Evolutionary conservation across 768 basidiomycete species (phyloP).

Genomic region (Mycena albidolilacea): DNA sequence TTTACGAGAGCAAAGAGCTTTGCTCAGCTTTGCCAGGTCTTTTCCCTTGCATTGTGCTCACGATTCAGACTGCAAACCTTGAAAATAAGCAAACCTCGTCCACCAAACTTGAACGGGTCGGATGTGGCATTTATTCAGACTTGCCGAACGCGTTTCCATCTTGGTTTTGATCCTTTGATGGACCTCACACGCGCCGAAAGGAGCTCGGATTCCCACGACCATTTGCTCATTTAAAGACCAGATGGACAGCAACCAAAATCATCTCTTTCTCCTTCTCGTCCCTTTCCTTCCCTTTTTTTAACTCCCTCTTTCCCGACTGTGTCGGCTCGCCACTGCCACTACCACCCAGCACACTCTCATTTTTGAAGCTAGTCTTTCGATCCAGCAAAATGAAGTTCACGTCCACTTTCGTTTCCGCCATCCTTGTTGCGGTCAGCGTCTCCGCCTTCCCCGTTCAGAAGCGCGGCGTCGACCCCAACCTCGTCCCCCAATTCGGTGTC

Average conservation of each 20-base stretch:
- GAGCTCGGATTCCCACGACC: not conserved
- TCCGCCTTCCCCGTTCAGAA: conserved; percentile 55
- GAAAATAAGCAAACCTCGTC: not conserved
- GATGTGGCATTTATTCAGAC: not conserved
- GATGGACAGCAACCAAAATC: not conserved
- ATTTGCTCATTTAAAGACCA: conserved; percentile 1
- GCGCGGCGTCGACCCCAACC: conserved; percentile 59
- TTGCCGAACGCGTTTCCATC: too few species aligned
- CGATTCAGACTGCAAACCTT: not conserved
- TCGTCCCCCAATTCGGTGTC: conserved; percentile 76
- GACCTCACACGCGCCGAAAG: not conserved
- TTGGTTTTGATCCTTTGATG: not conserved
- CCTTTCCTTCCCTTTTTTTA: conserved; percentile 9
- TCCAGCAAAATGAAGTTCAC: conserved; percentile 51
- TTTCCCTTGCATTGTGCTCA: not conserved
- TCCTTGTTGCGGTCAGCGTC: conserved; percentile 51
- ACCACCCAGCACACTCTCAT: conserved; percentile 11
- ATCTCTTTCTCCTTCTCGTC: conserved; percentile 10
- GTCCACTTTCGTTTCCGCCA: conserved; percentile 48
- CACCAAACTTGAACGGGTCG: too few species aligned
- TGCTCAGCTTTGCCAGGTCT: not conserved
- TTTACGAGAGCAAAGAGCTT: not conserved
- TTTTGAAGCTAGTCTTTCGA: conserved; percentile 28
- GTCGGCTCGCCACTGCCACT: conserved; percentile 19
- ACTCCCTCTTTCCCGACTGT: conserved; percentile 12